Base-by-base conservation (phyloP, 73 alveolate species). In the Paramecium primaurelia region DNA sequence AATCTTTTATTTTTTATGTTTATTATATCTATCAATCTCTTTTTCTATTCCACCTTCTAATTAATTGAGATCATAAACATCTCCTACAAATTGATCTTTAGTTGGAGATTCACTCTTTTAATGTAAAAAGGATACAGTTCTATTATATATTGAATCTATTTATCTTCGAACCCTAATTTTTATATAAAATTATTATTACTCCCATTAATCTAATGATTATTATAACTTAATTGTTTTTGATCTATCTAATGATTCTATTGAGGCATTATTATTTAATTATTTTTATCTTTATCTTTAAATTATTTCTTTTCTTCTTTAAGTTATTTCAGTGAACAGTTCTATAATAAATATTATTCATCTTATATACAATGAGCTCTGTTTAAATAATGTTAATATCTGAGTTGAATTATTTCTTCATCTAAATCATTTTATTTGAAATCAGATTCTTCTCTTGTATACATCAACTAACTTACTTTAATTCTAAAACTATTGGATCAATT, bases 301-400 rank as follows among this genome's bases (percentile, higher is more conserved):
- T 25, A 80, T 40, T 16, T 80, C 91, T 47, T 80, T 80, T 32
- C 91, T 80, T 47, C 73, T 80, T 26, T 40, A 80, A 45, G 47
- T 80, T 2, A 80, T 45, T 80, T 80, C 91, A 38, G 91, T 80
- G 58, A 80, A 80, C 28, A 45, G 73, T 80, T 80, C 84, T 64
- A 64, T 34, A 25, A n/a, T 54, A 54, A 64, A 25, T 64, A 28
- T 12, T 64, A 14, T 12, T 12, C 11, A 64, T 64, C 20, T 25
- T 28, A 25, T 22, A 22, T 28, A 28, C 84, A 80, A 80, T 80
- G 91, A 8, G 77, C 32, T 80, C 91, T 80, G 34, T 49, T 49
- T 20, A 80, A 20, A 26, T 80, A 80, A 47, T 80, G 91, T 47
- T 80, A 49, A 80, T 80, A 80, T 25, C 91, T 22, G 12, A 80